phyloP scores from a whole-genome alignment of 208 protist genomes.

The Perkinsela sp. region DNA sequence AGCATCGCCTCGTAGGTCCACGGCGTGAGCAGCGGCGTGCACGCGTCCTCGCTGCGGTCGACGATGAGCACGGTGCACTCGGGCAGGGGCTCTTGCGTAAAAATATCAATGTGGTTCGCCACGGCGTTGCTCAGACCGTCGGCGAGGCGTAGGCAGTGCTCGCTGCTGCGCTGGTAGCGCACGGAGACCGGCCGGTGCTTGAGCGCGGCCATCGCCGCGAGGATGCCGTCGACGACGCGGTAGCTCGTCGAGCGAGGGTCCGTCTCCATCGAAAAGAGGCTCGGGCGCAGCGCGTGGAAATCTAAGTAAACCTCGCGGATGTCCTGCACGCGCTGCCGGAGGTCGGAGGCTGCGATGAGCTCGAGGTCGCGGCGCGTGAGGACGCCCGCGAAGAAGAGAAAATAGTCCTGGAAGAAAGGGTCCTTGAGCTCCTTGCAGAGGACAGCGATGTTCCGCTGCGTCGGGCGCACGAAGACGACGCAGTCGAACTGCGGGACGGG shows the following conservation, averaged over 20 bases:
- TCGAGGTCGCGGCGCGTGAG: conserved; percentile 36
- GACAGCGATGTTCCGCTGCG: conserved; percentile 31
- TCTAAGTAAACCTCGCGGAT: conserved; percentile 77
- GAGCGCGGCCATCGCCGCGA: conserved; percentile 47
- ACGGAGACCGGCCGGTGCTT: conserved; percentile 34
- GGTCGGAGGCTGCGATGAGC: conserved; percentile 74
- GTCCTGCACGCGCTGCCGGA: conserved; percentile 60
- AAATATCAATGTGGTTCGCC: conserved; percentile 39
- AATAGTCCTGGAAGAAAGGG: conserved; percentile 51
- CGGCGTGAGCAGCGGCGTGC: conserved; percentile 84
- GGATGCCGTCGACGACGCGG: conserved; percentile 33
- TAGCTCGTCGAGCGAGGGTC: conserved; percentile 12
- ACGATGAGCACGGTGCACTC: conserved; percentile 48
- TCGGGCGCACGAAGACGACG: conserved; percentile 64
- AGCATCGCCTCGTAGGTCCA: conserved; percentile 98
- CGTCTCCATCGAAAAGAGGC: conserved; percentile 28
- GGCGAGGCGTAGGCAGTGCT: conserved; percentile 31
- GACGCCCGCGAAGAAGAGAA: conserved; percentile 71
- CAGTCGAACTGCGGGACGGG: conserved; percentile 74
- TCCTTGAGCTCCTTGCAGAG: conserved; percentile 67
- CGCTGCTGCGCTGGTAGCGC: conserved; percentile 30
- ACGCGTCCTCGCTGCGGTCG: conserved; percentile 67
- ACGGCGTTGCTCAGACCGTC: conserved; percentile 33
- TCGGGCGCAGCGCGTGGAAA: conserved; percentile 61
- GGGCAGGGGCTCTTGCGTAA: conserved; percentile 39